Evolutionary conservation across 2,329 filamentous ascomycete genomes (phyloP), one percentile per base, ranked within the genome.

Genomic region (Hawksworthiomyces lignivorus): DNA sequence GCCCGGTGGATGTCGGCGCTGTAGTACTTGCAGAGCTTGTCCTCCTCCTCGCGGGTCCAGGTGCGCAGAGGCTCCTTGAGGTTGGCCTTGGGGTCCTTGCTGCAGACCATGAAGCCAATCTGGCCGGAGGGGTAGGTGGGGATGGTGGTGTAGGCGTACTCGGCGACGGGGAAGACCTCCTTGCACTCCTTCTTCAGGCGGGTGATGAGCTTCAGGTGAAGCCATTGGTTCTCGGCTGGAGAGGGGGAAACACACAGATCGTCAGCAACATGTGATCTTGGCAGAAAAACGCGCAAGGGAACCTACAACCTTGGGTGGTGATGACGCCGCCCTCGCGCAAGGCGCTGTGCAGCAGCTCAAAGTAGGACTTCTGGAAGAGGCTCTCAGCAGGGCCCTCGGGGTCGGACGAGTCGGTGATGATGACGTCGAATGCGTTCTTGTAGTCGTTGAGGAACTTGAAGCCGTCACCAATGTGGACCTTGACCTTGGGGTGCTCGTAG

Each of bases 61-160:
- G 68, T 73, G 60, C 92, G 84, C 49, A 96, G 61, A 41, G 92
- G 92, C 67, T 82, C 85, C 65, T 77, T 87, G 62, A 97, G 77
- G 68, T 98, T 77, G 64, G 82, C 79, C 61, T 68, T 80, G 62
- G 80, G 72, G 62, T 97, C 90, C 80, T 98, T 97, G 82, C 77
- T 86, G 82, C 92, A 97, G 62, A 98, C 87, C 89, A 98, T 96
- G 82, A 98, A 98, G 62, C 92, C 92, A 60, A 98, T 98, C 74
- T 98, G 92, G 62, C 92, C 92, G 44, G 87, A 94, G 53, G 92
- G 92, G 75, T 98, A 98, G 62, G 92, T 98, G 46, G 92, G 92
- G 67, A 98, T 98, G 58, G 90, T 97, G 60, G 90, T 97, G 79
- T 96, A 98, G 56, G 86, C 92, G 72, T 97, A 98, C 72, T 98